A percentile compares a stretch with the other conserved stretches of the same genome.
These are phyloP conservation scores for Penicillium cosmopolitanum DNA, from an alignment of 495 filamentous ascomycete species.

Conservation along the genomic window DNA sequence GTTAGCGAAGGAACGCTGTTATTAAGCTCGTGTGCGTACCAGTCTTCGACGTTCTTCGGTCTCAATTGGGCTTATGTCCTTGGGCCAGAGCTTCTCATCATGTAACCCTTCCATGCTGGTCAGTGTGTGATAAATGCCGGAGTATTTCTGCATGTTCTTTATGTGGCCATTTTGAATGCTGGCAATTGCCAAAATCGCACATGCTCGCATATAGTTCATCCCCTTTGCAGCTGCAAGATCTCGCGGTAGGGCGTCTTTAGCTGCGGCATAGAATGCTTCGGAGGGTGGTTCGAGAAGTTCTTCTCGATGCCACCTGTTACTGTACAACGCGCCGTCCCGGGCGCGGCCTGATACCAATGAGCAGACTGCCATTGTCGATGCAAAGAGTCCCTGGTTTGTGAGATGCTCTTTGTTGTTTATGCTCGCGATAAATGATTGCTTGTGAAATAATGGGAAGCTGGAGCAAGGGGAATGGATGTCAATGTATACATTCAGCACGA, in stretches of 20 bases:
- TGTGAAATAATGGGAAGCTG: slow-evolving; percentile 56
- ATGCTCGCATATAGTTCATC: slow-evolving; percentile 50
- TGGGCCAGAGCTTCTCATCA: slow-evolving; percentile 55
- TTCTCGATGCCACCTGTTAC: slow-evolving; percentile 29
- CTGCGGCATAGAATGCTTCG: slow-evolving; percentile 52
- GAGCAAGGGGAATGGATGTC: background rate
- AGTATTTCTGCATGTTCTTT: slow-evolving; percentile 50
- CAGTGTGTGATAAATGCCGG: slow-evolving; percentile 51
- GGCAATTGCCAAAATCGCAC: slow-evolving; percentile 49
- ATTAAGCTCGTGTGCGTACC: slow-evolving; percentile 28
- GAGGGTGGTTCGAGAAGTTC: slow-evolving; percentile 35
- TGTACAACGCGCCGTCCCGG: slow-evolving; percentile 49
- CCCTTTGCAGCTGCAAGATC: slow-evolving; percentile 40
- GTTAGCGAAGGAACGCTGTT: background rate
- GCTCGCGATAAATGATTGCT: slow-evolving; percentile 38
- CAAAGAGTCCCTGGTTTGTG: slow-evolving; percentile 47
- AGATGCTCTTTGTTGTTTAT: slow-evolving; percentile 44
- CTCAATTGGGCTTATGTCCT: slow-evolving; percentile 45
- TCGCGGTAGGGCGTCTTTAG: slow-evolving; percentile 43
- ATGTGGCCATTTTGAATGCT: slow-evolving; percentile 52
- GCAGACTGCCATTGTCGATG: slow-evolving; percentile 53
- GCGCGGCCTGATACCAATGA: slow-evolving; percentile 49
- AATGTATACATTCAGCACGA: background rate
- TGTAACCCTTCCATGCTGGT: slow-evolving; percentile 49
- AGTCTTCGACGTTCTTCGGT: slow-evolving; percentile 51